Evolutionary conservation across 2,329 filamentous ascomycete species (phyloP), one percentile per base, ranked within the genome.

Genomic region (Purpureocillium lavendulum): DNA sequence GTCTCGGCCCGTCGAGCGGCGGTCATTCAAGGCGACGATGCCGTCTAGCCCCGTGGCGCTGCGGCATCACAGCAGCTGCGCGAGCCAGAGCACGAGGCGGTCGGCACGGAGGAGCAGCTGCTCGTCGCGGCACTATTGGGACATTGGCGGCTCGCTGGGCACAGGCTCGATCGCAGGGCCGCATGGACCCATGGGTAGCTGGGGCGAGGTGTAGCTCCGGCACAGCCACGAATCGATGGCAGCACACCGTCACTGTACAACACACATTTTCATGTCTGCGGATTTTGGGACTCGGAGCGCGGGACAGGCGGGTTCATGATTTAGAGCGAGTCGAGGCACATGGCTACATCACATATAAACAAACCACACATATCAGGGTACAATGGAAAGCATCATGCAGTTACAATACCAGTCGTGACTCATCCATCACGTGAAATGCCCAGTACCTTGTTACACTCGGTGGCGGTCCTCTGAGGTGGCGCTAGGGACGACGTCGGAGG

Each of bases 51-150:
- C 73, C 18, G 62, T 65, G 38, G 60, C 60, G 18, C 61, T 70
- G 46, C 68, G 64, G 57, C 70, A 71, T 46, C 59, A 64, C 60
- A 65, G 79, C 42, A 94, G 85, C 59, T 94, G 87, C 59, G 87
- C 87, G 4, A 94, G 86, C 55, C 87, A 94, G 62, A 94, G 86
- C 59, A 87, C 86, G 7, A 82, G 83, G 57, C 79, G 82, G 50
- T 86, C 78, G 28, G 80, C 77, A 30, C 71, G 73, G 52, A 69
- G 75, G 38, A 85, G 79, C 51, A 82, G 77, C 47, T 74, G 78
- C 28, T 89, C 84, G 33, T 86, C 81, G 34, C 69, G 87, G 39
- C 87, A 94, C 57, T 96, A 94, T 60, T 96, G 89, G 89, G 89
- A 95, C 58, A 77, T 95, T 48, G 87, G 87, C 18, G 84, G 80